Evolutionary conservation across 768 basidiomycete species (phyloP), one percentile per base, ranked within the genome.

Genomic region (Phaeotremella fagi): DNA sequence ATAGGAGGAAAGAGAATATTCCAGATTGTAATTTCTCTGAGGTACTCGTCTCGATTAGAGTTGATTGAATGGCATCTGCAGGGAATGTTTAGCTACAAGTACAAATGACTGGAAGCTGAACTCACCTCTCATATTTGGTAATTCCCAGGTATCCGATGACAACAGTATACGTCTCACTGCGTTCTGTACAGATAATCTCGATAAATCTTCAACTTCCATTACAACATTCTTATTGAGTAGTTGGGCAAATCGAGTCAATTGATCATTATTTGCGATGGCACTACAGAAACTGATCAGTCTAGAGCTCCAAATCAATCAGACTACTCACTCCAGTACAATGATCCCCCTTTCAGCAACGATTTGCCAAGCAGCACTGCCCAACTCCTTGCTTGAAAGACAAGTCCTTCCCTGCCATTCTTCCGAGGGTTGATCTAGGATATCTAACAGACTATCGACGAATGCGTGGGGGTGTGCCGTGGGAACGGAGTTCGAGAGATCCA

Each of bases 111-210:
- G 28, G 14, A 35, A 24, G 25, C n/a, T 11, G 3, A 14, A 50
- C 59, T 18, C 26, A 66, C 64, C 50, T 53, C 48, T 51, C 1
- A 61, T 35, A 37, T 57, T 52, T 0, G 57, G 36, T 25, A 67
- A 42, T 43, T 67, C 65, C 61, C 61, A 64, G 7, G 59, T 48
- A 7, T 50, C 55, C 25, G 60, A 52, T 24, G 55, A 47, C 2
- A 18, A 22, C 35, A 53, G 35, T 33, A 57, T 35, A 31, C 54
- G 38, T 12, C 47, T 42, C 24, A 50, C 36, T 3, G 50, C 56
- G 31, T 41, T 35, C 5, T 27, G 3, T 18, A 33, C 16, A 9
- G 35, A 28, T 24, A 56, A 35, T 9, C 22, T 18, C 12, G 38
- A 41, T 7, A 12, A 11, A 20, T 41, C 20, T 41, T 24, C 46